Conservation (phyloP, 495 filamentous ascomycete genomes). For the Penicillium waksmanii region DNA sequence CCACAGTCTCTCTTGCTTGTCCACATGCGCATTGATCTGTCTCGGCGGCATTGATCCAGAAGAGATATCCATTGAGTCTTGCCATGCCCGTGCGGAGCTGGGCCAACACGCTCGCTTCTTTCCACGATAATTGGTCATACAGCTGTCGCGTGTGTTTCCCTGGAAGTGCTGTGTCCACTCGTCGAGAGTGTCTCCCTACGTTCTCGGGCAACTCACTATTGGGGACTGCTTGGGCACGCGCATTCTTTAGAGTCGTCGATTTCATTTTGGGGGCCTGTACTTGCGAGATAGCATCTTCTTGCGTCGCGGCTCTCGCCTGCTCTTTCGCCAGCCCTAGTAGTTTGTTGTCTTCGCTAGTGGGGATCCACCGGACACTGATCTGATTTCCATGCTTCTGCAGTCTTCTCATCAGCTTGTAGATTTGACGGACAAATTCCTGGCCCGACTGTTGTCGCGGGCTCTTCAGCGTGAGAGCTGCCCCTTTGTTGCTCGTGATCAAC, state of each 20-base stretch:
- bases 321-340: constrained; percentile 28
- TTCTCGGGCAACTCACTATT: constrained; percentile 13
- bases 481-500: constrained; percentile 30
- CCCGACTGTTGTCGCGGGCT: constrained; percentile 26
- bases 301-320: constrained; percentile 22
- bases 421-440: constrained; percentile 22
- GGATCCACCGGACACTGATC: constrained; percentile 19
- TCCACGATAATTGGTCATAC: constrained; percentile 31
- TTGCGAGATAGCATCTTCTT: constrained; percentile 18
- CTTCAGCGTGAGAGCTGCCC: constrained; percentile 22
- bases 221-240: constrained; percentile 11
- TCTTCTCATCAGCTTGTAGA: constrained; percentile 29
- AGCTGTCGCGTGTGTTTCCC: constrained; percentile 26
- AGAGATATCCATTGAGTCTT: constrained; percentile 40
- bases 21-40: constrained; percentile 33
- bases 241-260: constrained; percentile 7
- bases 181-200: constrained; percentile 30
- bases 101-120: constrained; percentile 36
- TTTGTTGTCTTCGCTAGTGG: constrained; percentile 22
- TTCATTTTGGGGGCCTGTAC: constrained; percentile 14
- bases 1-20: constrained; percentile 37
- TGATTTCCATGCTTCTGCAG: constrained; percentile 23
- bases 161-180: constrained; percentile 35
- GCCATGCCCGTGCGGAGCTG: constrained; percentile 41
- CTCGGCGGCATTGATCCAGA: constrained; percentile 29